Conservation (phyloP, 768 basidiomycete genomes). For the Mycena maculata region DNA sequence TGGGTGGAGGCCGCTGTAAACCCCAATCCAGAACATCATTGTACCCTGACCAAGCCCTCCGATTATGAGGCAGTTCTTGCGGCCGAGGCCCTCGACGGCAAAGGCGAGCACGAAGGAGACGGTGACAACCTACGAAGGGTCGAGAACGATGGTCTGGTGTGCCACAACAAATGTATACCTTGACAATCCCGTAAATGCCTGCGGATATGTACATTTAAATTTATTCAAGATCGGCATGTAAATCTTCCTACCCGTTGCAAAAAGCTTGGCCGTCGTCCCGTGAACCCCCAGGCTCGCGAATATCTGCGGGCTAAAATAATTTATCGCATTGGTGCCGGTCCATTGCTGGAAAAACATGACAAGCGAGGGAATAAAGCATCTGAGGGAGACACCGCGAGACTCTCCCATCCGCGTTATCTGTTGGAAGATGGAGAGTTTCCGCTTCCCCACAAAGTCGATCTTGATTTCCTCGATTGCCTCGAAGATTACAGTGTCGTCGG, state of each 20-base stretch:
- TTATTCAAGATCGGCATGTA: constrained; percentile 48
- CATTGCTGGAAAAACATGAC: constrained; percentile 60
- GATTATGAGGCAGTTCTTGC: constrained; percentile 61
- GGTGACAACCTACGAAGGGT: constrained; percentile 40
- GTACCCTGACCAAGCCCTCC: constrained; percentile 62
- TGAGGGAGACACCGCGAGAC: constrained; percentile 52
- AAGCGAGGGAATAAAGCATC: constrained; percentile 58
- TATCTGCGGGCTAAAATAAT: constrained; percentile 66
- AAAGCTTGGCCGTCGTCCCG: constrained; percentile 55
- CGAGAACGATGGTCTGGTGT: not conserved
- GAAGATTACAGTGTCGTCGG: constrained; percentile 50
- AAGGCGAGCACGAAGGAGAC: constrained; percentile 55
- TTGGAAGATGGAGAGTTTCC: constrained; percentile 39
- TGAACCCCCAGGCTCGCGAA: constrained; percentile 61
- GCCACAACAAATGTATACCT: constrained; percentile 38
- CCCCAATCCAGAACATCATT: constrained; percentile 61
- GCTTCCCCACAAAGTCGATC: constrained; percentile 51
- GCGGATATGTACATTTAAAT: constrained; percentile 29
- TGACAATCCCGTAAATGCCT: constrained; percentile 51
- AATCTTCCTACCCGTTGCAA: constrained; percentile 60
- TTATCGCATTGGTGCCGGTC: constrained; percentile 67
- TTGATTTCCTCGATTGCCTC: constrained; percentile 59
- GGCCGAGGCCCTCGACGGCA: constrained; percentile 60
- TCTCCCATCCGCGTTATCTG: constrained; percentile 59
- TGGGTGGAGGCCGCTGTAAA: constrained; percentile 53